A percentile compares a stretch with the other conserved stretches of the same genome.
phyloP scores from a whole-genome alignment of 352 stramenopile genomes.

The Phytophthora chlamydospora region DNA sequence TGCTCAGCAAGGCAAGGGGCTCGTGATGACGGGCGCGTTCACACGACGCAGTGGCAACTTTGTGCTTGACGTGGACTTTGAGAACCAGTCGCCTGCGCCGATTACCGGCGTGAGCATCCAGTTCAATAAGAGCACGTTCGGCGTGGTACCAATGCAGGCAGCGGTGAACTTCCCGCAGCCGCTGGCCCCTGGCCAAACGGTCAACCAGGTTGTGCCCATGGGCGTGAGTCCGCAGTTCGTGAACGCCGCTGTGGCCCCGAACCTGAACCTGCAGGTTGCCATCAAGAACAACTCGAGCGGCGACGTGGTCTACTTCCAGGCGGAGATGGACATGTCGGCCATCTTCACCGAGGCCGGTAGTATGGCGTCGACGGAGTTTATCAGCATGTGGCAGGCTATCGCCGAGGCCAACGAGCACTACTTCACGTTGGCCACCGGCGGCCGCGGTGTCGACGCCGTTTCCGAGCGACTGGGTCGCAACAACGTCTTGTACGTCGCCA shows the following conservation, averaged over 20 bases:
- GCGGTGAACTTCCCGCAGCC: constrained; percentile 85
- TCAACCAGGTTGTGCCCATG: constrained; percentile 78
- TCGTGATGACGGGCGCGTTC: constrained; percentile 89
- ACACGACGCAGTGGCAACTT: constrained; percentile 68
- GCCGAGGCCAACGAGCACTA: constrained; percentile 96
- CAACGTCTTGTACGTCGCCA: constrained; percentile 96
- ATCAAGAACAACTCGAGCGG: constrained; percentile 97
- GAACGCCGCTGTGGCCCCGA: constrained; percentile 73
- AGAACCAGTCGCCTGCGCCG: constrained; percentile 91
- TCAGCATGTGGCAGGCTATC: constrained; percentile 96
- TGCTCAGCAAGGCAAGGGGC: constrained; percentile 86
- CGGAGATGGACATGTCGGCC: constrained; percentile 90
- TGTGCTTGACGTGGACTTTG: constrained; percentile 75
- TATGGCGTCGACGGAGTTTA: constrained; percentile 94
- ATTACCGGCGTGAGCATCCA: constrained; percentile 94
- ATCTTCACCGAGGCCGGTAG: constrained; percentile 89
- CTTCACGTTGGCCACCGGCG: constrained; percentile 81
- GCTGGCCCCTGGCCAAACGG: constrained; percentile 72
- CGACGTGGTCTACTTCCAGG: constrained; percentile 96
- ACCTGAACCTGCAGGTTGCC: constrained; percentile 93
- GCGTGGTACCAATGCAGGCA: constrained; percentile 92
- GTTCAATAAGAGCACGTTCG: constrained; percentile 98
- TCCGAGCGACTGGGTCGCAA: constrained; percentile 84
- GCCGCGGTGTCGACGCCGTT: constrained; percentile 84
- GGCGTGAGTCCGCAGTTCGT: constrained; percentile 82